A percentile compares a stretch with the other conserved stretches of the same genome.
Conservation (phyloP, 768 basidiomycete species). For the Lentinus brumalis region DNA sequence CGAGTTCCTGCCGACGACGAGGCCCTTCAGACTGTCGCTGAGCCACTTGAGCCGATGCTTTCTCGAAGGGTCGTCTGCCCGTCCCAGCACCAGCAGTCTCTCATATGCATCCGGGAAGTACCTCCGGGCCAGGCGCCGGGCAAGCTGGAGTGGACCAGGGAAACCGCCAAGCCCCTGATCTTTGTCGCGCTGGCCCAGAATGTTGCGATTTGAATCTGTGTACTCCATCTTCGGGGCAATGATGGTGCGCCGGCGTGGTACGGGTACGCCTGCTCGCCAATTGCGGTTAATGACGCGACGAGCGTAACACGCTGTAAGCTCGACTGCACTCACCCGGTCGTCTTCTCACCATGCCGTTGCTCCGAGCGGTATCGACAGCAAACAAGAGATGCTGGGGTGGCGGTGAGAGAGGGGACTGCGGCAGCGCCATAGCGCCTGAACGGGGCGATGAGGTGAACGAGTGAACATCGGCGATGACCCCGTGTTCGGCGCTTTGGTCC, state of each 20-base stretch:
- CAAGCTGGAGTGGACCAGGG: slow-evolving; percentile 45
- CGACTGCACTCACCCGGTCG: slow-evolving; percentile 11
- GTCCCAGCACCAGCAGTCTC: not conserved
- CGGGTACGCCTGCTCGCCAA: slow-evolving; percentile 25
- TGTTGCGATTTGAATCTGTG: not conserved
- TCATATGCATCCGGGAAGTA: slow-evolving; percentile 47
- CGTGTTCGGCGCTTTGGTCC: slow-evolving; percentile 11
- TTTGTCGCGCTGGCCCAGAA: slow-evolving; percentile 27
- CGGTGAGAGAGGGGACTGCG: slow-evolving; percentile 18
- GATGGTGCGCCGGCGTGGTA: slow-evolving; percentile 36
- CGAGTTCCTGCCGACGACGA: slow-evolving; percentile 63
- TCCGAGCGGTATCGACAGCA: not conserved
- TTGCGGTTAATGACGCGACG: not conserved
- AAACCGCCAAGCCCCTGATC: slow-evolving; percentile 49
- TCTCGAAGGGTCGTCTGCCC: not conserved
- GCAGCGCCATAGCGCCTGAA: slow-evolving; percentile 27
- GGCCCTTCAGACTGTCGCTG: slow-evolving; percentile 32
- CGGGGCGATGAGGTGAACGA: slow-evolving; percentile 40
- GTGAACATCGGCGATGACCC: slow-evolving; percentile 29
- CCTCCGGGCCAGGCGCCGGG: slow-evolving; percentile 39
- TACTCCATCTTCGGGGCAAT: slow-evolving; percentile 22
- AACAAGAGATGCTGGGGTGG: slow-evolving; percentile 13
- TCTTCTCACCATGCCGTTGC: slow-evolving; percentile 1
- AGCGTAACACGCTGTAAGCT: not conserved
- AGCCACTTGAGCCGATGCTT: slow-evolving; percentile 38